A percentile compares a stretch with the other conserved stretches of the same genome.
These are phyloP conservation scores for Cytospora mali DNA, from an alignment of 2,329 filamentous ascomycete species.

Conservation along the genomic window DNA sequence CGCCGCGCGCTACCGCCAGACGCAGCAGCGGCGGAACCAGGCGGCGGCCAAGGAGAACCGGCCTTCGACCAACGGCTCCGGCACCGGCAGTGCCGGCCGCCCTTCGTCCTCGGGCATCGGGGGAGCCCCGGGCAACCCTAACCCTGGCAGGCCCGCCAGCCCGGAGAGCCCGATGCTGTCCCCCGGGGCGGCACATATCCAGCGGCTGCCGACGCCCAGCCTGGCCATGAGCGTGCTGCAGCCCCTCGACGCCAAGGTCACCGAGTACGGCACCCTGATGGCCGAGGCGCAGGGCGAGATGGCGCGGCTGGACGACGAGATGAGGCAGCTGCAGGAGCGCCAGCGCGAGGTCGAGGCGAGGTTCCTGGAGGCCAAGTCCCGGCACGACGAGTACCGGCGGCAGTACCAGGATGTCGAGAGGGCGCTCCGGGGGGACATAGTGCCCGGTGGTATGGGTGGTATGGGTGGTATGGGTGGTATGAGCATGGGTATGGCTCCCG, in stretches of 20 bases:
- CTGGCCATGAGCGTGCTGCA: slow-evolving; percentile 47
- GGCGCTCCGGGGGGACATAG: slow-evolving; percentile 45
- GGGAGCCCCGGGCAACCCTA: background rate
- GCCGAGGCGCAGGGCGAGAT: slow-evolving; percentile 45
- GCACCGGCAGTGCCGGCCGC: background rate
- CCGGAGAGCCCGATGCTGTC: slow-evolving; percentile 10
- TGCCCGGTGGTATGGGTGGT: background rate
- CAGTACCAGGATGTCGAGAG: slow-evolving; percentile 47
- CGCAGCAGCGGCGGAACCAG: slow-evolving; percentile 18
- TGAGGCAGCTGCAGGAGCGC: slow-evolving; percentile 45
- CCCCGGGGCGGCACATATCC: slow-evolving; percentile 35
- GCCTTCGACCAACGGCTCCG: background rate
- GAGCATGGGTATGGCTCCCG: background rate
- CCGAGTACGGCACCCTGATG: slow-evolving; percentile 48
- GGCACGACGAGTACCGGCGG: slow-evolving; percentile 48
- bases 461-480: background rate
- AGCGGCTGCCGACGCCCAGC: slow-evolving; percentile 48
- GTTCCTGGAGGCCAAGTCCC: slow-evolving; percentile 46
- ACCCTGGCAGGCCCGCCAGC: slow-evolving; percentile 1
- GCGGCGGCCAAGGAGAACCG: slow-evolving; percentile 9
- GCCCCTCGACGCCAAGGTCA: slow-evolving; percentile 48
- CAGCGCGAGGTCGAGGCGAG: slow-evolving; percentile 45
- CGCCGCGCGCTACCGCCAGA: slow-evolving; percentile 26
- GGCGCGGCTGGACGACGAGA: slow-evolving; percentile 47
- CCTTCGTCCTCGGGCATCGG: slow-evolving; percentile 2